These are phyloP conservation scores for Xylaria sp. DNA, from an alignment of 2,329 filamentous ascomycete genomes.

Conservation along the genomic window DNA sequence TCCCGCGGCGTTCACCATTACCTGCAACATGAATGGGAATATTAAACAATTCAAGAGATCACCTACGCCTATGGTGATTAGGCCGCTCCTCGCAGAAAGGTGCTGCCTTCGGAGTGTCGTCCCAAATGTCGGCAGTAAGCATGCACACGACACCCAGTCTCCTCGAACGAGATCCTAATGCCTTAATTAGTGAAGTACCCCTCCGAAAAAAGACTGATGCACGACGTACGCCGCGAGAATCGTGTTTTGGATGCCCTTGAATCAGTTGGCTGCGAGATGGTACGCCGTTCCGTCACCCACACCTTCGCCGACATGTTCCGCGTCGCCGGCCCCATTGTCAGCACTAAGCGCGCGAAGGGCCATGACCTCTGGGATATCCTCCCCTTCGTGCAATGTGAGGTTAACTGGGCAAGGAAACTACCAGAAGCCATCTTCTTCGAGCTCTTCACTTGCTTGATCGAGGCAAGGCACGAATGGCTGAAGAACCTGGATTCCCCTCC, in stretches of 20 bases:
- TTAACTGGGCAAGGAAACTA: not conserved
- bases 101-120: not conserved
- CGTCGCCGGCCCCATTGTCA: not conserved
- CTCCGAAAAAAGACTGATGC: not conserved
- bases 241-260: not conserved
- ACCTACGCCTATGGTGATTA: not conserved
- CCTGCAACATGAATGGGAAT: not conserved
- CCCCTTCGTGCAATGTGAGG: not conserved
- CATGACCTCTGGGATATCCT: not conserved
- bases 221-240: not conserved
- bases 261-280: not conserved
- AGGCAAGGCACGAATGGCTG: not conserved
- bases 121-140: constrained; percentile 2
- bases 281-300: not conserved
- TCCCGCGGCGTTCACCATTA: not conserved
- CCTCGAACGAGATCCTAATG: not conserved
- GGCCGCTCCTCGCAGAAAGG: no score
- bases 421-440: constrained; percentile 6
- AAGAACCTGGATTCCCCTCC: not conserved
- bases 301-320: not conserved
- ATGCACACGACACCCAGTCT: not conserved
- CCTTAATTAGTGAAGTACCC: not conserved
- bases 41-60: not conserved
- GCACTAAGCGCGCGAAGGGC: not conserved
- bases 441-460: not conserved